Conservation (phyloP, 768 basidiomycete species). For the Harrya chromipes region DNA sequence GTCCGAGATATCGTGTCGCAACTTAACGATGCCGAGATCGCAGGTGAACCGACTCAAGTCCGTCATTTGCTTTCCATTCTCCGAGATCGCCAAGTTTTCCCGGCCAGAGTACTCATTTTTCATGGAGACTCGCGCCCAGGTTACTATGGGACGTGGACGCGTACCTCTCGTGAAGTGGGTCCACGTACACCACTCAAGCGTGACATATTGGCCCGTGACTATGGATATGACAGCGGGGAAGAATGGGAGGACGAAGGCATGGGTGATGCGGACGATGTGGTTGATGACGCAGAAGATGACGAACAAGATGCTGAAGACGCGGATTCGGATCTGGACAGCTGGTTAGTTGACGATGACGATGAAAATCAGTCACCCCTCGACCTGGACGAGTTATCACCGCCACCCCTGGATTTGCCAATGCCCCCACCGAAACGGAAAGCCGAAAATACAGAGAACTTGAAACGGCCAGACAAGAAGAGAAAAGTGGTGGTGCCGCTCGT, state of each 20-base stretch:
- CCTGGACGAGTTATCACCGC: conserved; percentile 35
- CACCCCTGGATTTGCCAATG: conserved; percentile 31
- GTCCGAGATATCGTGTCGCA: conserved; percentile 54
- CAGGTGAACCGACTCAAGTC: conserved; percentile 67
- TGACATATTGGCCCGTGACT: conserved; percentile 79
- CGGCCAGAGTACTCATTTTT: conserved; percentile 84
- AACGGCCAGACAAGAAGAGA: conserved; percentile 61
- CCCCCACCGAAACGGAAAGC: conserved; percentile 65
- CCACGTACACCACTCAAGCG: conserved; percentile 80
- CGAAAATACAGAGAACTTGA: conserved; percentile 42
- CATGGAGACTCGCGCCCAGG: conserved; percentile 83
- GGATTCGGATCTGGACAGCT: conserved; percentile 39
- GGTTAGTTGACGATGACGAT: conserved; percentile 65
- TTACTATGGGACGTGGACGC: conserved; percentile 94
- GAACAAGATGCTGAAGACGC: conserved; percentile 58
- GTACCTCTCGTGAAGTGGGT: conserved; percentile 71
- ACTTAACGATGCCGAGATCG: conserved; percentile 75
- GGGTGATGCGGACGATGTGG: conserved; percentile 74
- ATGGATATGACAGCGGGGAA: conserved; percentile 90
- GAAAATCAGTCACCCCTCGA: conserved; percentile 51
- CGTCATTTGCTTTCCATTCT: conserved; percentile 62
- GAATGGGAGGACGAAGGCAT: conserved; percentile 93
- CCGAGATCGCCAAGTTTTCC: conserved; percentile 56
- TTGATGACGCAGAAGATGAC: conserved; percentile 58
- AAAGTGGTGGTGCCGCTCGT: conserved; percentile 76